Percentiles rank a stretch among this genome's conserved stretches.
Conservation (phyloP, 2,329 filamentous ascomycete species). For the Aspergillus sp. region DNA sequence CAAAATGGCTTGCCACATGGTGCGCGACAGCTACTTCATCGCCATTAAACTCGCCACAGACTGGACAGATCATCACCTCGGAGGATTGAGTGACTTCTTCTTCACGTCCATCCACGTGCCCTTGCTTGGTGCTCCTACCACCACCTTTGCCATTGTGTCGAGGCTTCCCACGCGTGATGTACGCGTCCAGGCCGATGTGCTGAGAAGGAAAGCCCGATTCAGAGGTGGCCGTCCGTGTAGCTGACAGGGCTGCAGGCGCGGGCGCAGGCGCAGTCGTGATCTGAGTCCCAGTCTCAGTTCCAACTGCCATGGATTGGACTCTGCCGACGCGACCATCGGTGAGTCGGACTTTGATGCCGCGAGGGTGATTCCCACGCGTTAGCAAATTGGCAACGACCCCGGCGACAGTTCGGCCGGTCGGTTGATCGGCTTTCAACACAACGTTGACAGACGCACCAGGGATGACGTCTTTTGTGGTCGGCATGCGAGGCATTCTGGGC, state of each 20-base stretch:
- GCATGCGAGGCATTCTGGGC: conserved; percentile 11
- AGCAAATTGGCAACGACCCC: conserved; percentile 61
- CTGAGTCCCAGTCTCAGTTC: background rate
- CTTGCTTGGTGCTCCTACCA: background rate
- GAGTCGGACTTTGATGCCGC: conserved; percentile 71
- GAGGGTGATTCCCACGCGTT: conserved; percentile 64
- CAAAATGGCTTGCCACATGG: conserved; percentile 17
- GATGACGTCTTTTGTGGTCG: conserved; percentile 14
- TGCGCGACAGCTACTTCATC: conserved; percentile 18
- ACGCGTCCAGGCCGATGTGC: conserved; percentile 9
- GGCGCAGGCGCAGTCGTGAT: background rate
- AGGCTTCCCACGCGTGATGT: conserved; percentile 4
- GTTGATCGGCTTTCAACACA: conserved; percentile 67
- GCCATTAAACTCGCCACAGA: conserved; percentile 13
- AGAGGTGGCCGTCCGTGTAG: background rate
- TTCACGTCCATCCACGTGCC: background rate
- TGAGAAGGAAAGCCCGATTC: conserved; percentile 2
- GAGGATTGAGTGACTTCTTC: background rate
- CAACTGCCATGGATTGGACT: conserved; percentile 46
- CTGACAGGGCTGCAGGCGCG: background rate
- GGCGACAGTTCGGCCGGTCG: conserved; percentile 61
- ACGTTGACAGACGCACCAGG: conserved; percentile 61
- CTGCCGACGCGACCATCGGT: conserved; percentile 63
- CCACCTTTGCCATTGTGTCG: conserved; percentile 2
- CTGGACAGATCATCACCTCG: conserved; percentile 10